Base-by-base conservation (phyloP, 129 eudicot genomes). In the Oenanthe sinensis region DNA sequence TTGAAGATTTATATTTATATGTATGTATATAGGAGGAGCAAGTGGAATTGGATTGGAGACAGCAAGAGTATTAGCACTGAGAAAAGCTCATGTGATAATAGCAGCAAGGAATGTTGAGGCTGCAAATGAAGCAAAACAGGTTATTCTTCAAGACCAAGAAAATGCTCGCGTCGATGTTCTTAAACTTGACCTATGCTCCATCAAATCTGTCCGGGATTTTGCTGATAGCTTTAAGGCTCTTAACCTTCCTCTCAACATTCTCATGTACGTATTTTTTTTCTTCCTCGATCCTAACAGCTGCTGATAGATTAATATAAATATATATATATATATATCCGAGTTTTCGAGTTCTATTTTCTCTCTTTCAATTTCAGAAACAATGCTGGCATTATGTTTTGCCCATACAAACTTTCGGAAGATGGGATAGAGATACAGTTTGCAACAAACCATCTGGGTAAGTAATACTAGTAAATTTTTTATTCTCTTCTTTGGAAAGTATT, bases 41-140 rank as follows among this genome's bases (percentile, higher is more conserved):
- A 88, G 94, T 79, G 98, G 98, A 30, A 95, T 95, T 79, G 98
- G 98, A n/a, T 69, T 90, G 71, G 98, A 95, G 83, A 95, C 98
- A 7, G 79, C 96, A 87, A 88, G 96, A 85, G 96, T 91, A 7
- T 83, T 95, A 75, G 96, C 98, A 14, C 76, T 85, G 37, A 81
- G 98, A 78, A 86, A 86, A 39, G 97, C 93, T n/a, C 98, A 87
- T 80, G 98, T 95, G 42, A 82, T 91, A 47, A 95, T 95, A 30
- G 98, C 85, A 37, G 92, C 96, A 81, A 91, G 98, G 77, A 94
- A 94, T 75, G 77, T 80, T 40, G 89, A 88, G 48, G 91, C 97
- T 63, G 98, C 96, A 63, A 90, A 91, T 79, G 86, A 89, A 83
- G 97, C 96, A 16, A 94, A 90, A 76, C 81, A 86, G 58, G 63